These are phyloP conservation scores for Gamarada debralockiae DNA, from an alignment of 495 filamentous ascomycete species.

Conservation along the genomic window DNA sequence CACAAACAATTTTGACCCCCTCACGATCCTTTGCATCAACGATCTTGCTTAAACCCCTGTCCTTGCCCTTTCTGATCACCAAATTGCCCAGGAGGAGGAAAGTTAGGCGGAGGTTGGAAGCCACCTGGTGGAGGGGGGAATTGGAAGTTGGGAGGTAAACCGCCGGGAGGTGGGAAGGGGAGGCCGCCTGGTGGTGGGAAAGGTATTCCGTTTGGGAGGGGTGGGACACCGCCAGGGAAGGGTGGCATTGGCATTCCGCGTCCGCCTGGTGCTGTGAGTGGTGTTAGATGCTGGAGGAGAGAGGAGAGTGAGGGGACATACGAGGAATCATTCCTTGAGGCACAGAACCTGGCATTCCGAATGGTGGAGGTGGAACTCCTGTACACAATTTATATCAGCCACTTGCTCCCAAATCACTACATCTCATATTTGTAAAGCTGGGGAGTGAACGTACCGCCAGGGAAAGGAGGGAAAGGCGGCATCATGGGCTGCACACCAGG, in stretches of 20 bases:
- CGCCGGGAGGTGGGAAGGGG: constrained; percentile 64
- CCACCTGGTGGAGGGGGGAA: constrained; percentile 34
- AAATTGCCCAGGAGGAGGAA: too few relatives aligned
- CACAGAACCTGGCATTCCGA: constrained; percentile 27
- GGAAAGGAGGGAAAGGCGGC: constrained; percentile 47
- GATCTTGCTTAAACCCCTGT: too few relatives aligned
- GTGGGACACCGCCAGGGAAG: constrained; percentile 23
- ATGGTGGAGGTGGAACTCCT: constrained; percentile 26
- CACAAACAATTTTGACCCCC: too few relatives aligned
- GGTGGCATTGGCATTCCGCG: constrained; percentile 7
- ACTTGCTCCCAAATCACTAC: too few relatives aligned
- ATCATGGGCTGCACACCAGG: constrained; percentile 42
- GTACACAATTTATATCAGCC: too few relatives aligned
- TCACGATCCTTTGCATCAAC: too few relatives aligned
- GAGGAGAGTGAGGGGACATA: constrained; percentile 37
- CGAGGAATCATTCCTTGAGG: constrained; percentile 32
- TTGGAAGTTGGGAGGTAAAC: constrained; percentile 53
- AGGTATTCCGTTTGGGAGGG: constrained; percentile 3
- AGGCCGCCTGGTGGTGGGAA: constrained; percentile 54
- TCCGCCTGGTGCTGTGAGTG: not conserved
- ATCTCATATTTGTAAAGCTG: too few relatives aligned
- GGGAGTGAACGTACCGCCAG: constrained; percentile 26
- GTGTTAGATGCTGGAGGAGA: not conserved
- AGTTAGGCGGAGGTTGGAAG: constrained; percentile 19
- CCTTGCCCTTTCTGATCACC: too few relatives aligned